These are phyloP conservation scores for Colletotrichum magnum DNA, from an alignment of 2,329 filamentous ascomycete genomes.

Conservation along the genomic window DNA sequence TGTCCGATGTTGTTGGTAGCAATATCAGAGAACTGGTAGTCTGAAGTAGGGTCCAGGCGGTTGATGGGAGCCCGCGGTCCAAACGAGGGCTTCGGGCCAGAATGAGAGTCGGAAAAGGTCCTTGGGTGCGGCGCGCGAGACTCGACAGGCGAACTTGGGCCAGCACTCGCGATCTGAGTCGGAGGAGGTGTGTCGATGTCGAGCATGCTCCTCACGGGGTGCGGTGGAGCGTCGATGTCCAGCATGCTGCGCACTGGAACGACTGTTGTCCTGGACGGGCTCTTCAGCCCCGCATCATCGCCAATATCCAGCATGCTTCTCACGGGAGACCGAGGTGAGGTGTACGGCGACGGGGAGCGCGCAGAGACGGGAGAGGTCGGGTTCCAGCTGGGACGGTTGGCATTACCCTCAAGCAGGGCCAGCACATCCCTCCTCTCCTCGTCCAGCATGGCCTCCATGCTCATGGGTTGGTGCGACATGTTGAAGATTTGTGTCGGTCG, in stretches of 20 bases:
- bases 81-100: slow-evolving; percentile 60
- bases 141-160: slow-evolving; percentile 62
- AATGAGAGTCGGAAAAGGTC: slow-evolving; percentile 69
- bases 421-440: slow-evolving; percentile 83
- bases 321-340: slow-evolving; percentile 74
- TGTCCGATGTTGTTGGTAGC: slow-evolving; percentile 66
- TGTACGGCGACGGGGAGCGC: slow-evolving; percentile 68
- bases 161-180: slow-evolving; percentile 54
- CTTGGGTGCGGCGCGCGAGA: slow-evolving; percentile 57
- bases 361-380: slow-evolving; percentile 50
- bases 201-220: slow-evolving; percentile 67
- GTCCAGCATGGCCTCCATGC: slow-evolving; percentile 82
- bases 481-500: slow-evolving; percentile 22
- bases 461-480: slow-evolving; percentile 69
- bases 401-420: slow-evolving; percentile 73
- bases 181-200: slow-evolving; percentile 58
- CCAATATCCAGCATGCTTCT: slow-evolving; percentile 77
- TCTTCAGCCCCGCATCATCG: slow-evolving; percentile 55
- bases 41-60: slow-evolving; percentile 53
- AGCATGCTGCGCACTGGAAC: slow-evolving; percentile 77
- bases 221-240: slow-evolving; percentile 64
- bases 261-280: slow-evolving; percentile 54
- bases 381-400: slow-evolving; percentile 46
- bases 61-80: slow-evolving; percentile 49
- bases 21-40: slow-evolving; percentile 75